Percentiles rank a stretch among this genome's conserved stretches.
These are phyloP conservation scores for Thalassiosira allenii DNA, from an alignment of 352 stramenopile species.

Conservation along the genomic window DNA sequence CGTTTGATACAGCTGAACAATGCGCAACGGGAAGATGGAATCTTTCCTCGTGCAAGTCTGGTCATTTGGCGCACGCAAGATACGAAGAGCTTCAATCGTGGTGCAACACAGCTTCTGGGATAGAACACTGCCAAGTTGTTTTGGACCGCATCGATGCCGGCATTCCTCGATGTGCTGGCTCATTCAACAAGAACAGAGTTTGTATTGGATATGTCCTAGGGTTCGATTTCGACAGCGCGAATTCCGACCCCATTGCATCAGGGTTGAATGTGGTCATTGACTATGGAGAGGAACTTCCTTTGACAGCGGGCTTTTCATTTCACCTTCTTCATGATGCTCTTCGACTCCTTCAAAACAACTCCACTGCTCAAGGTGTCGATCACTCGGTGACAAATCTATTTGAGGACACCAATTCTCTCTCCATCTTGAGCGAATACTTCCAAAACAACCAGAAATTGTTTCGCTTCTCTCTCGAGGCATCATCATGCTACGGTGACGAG, in stretches of 20 bases:
- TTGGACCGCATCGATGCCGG: slow-evolving; percentile 49
- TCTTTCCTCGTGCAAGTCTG: slow-evolving; percentile 51
- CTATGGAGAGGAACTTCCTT: slow-evolving; percentile 39
- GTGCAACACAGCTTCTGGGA: slow-evolving; percentile 36
- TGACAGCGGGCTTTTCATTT: slow-evolving; percentile 22
- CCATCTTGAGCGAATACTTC: slow-evolving; percentile 37
- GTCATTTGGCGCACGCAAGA: slow-evolving; percentile 31
- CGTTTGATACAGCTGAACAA: slow-evolving; percentile 71
- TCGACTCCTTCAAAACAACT: slow-evolving; percentile 23
- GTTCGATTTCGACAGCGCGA: slow-evolving; percentile 18
- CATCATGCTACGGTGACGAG: slow-evolving; percentile 40
- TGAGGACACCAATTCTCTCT: slow-evolving; percentile 2
- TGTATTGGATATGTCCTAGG: slow-evolving; percentile 62
- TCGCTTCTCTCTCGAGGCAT: slow-evolving; percentile 38
- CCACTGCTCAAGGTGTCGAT: slow-evolving; percentile 1
- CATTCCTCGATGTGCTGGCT: slow-evolving; percentile 38
- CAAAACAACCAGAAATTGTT: slow-evolving; percentile 50
- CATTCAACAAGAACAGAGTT: slow-evolving; percentile 39
- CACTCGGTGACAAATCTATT: slow-evolving; percentile 4
- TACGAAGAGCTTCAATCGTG: slow-evolving; percentile 56
- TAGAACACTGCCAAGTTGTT: slow-evolving; percentile 26
- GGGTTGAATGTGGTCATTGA: slow-evolving; percentile 49
- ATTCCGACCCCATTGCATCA: not conserved
- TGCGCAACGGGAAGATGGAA: slow-evolving; percentile 66
- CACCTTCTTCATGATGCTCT: slow-evolving; percentile 37